Evolutionary conservation across 164 flowering plant genomes (phyloP), one percentile per base, ranked within the genome.

Genomic region (Paratinospora sagittata): DNA sequence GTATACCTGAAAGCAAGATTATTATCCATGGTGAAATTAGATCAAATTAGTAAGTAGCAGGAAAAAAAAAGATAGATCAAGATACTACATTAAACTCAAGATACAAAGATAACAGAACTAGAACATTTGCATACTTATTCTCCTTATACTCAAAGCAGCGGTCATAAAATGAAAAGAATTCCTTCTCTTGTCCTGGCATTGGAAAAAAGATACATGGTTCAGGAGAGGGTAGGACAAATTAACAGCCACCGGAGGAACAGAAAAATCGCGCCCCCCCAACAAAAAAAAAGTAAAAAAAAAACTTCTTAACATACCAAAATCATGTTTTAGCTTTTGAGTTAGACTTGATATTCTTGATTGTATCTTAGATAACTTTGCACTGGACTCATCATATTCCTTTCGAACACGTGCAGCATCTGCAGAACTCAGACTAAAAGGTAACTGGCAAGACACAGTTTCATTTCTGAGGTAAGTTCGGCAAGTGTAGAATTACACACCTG

Each of bases 311-410:
- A 79, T 76, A 96, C 99, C 99, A 82, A 88, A 89, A 78, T 96
- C 99, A 41, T 84, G 81, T 69, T 86, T 83, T 68, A 92, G 82
- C 85, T 90, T 96, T 75, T 85, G 62, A 68, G 85, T 77, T 75
- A 96, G 81, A 72, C 85, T 86, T 52, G 97, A 93, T 81, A 96
- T 91, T 83, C 90, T 90, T 72, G 98, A 91, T 80, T 89, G 88
- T 57, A 96, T 75, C 71, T 96, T 88, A 72, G 93, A 83, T 74
- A 96, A 78, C 84, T 86, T 96, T 67, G 85, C 39, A 76, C 84
- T 88, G 71, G 93, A 87, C 21, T 90, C 93, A 55, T 91, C 98
- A 81, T 91, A 96, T 76, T 93, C 99, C 84, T 96, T 90, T 47
- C 91, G 95, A 41, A 96, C 77, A 69, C 70, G 87, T 78, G 80